Conservation (phyloP, 768 basidiomycete genomes). For the Daedalea quercina region DNA sequence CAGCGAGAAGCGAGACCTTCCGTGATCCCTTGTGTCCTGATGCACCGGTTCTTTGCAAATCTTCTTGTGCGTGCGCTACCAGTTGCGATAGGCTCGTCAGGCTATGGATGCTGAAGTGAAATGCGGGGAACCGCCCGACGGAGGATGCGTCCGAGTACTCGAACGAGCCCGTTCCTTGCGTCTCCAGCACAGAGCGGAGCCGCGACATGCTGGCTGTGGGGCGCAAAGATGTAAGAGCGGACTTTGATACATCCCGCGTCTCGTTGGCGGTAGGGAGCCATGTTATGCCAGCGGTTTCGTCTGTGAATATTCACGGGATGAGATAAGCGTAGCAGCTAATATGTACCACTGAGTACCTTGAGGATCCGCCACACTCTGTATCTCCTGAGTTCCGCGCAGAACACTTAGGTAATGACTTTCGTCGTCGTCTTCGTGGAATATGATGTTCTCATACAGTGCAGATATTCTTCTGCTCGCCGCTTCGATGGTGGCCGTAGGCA, state of each 20-base stretch:
- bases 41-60: constrained; percentile 8
- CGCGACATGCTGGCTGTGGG: constrained; percentile 9
- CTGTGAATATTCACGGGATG: not conserved
- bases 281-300: constrained; percentile 41
- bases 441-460: constrained; percentile 60
- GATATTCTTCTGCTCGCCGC: constrained; percentile 68
- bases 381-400: not conserved
- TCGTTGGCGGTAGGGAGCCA: constrained; percentile 47
- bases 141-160: constrained; percentile 63
- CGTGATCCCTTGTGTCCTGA: constrained; percentile 30
- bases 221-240: constrained; percentile 17
- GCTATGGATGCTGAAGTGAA: constrained; percentile 63
- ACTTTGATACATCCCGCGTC: not conserved
- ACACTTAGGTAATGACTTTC: constrained; percentile 1
- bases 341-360: too few relatives aligned
- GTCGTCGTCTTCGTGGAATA: constrained; percentile 44
- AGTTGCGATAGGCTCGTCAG: constrained; percentile 45
- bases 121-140: constrained; percentile 65
- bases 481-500: constrained; percentile 54
- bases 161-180: constrained; percentile 38
- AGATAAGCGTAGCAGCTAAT: too few relatives aligned
- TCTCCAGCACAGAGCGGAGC: constrained; percentile 14
- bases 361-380: too few relatives aligned
- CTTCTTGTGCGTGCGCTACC: constrained; percentile 7
- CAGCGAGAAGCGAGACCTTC: constrained; percentile 57